Base-by-base conservation (phyloP, 2,329 filamentous ascomycete species). In the Rutstroemia sp. region DNA sequence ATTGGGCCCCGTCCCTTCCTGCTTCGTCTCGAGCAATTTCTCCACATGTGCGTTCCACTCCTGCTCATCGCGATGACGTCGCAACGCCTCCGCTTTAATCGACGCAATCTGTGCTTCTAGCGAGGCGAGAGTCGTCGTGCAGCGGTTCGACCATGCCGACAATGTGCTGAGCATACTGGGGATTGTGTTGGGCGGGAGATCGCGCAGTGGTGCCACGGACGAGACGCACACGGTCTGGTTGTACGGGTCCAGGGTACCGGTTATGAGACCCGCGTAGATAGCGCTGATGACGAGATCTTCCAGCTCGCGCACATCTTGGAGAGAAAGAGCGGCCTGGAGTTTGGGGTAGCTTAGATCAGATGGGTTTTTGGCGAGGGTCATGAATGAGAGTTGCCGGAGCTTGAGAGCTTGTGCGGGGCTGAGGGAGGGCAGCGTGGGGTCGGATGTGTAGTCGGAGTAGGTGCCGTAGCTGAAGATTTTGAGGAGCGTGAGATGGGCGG, bases 401-500 rank as follows among this genome's bases (percentile, higher is more conserved):
- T 99, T 99, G 61, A 85, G 80, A 45, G 78, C 74, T 75, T 99
- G 94, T 54, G 81, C 76, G 0, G 82, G 78, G 68, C 80, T 86
- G 49, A 99, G 82, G 7, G 77, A 60, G 2, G 92, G 94, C 2
- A 96, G 84, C 61, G 65, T 64, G 19, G 71, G 54, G n/a, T 72
- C 69, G n/a, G 66, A 61, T 21, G 63, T 68, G 76, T 96, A 96
- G 64, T 86, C 82, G 58, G 81, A 75, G 77, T 90, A 96, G 58
- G 90, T 96, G 59, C 92, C 94, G 78, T 94, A 90, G 58, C 91
- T 89, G 73, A 99, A 99, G 66, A 95, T 86, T 72, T 92, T 81
- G 46, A 99, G 85, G 14, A 95, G 79, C 1, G 76, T 81, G 51
- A 94, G 78, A 72, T 89, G 74, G 3, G 75, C 64, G 2, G 78